Evolutionary conservation across 306 rosid species (phyloP).

Genomic region (Fragaria nilgerrensis): DNA sequence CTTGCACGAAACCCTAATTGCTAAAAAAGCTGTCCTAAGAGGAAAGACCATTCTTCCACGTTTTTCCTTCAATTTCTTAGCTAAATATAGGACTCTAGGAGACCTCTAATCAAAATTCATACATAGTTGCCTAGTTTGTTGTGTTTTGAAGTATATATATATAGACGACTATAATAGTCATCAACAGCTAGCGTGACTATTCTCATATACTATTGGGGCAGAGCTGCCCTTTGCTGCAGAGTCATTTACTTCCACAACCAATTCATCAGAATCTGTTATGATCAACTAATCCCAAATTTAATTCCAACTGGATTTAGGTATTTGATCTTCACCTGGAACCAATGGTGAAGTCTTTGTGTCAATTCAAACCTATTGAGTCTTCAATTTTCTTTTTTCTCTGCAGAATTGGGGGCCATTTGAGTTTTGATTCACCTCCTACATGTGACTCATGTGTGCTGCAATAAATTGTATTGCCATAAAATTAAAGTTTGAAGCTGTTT

Average conservation of each 20-base stretch:
- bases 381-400: not conserved
- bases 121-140: too few relatives aligned
- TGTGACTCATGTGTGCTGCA: conserved; percentile 29
- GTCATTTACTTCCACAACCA: not conserved
- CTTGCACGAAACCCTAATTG: too few relatives aligned
- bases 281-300: not conserved
- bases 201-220: not conserved
- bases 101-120: not conserved
- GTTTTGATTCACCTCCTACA: conserved; percentile 3
- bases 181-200: not conserved
- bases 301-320: not conserved
- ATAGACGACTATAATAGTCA: not conserved
- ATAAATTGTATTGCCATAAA: conserved; percentile 4
- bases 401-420: conserved; percentile 11
- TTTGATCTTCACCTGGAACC: not conserved
- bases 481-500: not conserved
- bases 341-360: not conserved
- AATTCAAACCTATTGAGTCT: conserved; percentile 8
- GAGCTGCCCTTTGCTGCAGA: not conserved
- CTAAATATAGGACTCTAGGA: not conserved
- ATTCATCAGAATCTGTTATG: not conserved
- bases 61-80: not conserved
- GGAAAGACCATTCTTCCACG: not conserved
- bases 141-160: too few relatives aligned
- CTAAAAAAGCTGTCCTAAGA: not conserved